Conservation (phyloP, 1,284 basidiomycete genomes). For the Lentinus polychrous region DNA sequence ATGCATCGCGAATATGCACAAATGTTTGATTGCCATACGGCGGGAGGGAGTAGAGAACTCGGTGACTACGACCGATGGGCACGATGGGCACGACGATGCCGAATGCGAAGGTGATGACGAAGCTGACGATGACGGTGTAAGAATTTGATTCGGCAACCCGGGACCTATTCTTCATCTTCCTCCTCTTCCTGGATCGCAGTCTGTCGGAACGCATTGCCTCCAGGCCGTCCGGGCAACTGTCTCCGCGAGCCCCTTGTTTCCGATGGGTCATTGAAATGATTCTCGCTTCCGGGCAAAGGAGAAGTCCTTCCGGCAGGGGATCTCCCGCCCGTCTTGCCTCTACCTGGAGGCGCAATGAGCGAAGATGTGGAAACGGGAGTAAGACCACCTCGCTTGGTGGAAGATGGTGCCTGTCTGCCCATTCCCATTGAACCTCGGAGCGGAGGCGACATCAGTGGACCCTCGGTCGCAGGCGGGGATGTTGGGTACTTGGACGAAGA, state of each 20-base stretch:
- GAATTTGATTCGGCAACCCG: no score
- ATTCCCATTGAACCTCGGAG: neutral
- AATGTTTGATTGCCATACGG: no score
- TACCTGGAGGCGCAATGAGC: conserved; percentile 3
- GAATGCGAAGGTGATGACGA: no score
- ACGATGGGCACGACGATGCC: no score
- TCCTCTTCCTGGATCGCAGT: conserved; percentile 75
- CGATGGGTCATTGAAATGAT: conserved; percentile 42
- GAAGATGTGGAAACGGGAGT: neutral
- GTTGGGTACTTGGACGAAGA: conserved; percentile 8
- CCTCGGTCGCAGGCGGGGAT: conserved; percentile 2
- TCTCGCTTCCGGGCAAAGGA: conserved; percentile 47
- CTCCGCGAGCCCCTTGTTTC: conserved; percentile 29
- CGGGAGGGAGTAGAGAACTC: no score
- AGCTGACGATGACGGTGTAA: no score
- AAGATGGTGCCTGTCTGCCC: neutral
- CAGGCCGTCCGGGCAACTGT: conserved; percentile 54
- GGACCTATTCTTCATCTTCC: conserved; percentile 41
- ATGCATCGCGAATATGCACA: neutral
- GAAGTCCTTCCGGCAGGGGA: conserved; percentile 53
- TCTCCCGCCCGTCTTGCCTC: conserved; percentile 38
- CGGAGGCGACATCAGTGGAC: conserved; percentile 6
- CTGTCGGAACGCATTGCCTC: conserved; percentile 57
- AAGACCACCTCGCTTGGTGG: neutral
- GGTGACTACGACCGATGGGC: no score